Evolutionary conservation across 192 early-diverging fungal species (phyloP).

Genomic region (Glomus cerebriforme): DNA sequence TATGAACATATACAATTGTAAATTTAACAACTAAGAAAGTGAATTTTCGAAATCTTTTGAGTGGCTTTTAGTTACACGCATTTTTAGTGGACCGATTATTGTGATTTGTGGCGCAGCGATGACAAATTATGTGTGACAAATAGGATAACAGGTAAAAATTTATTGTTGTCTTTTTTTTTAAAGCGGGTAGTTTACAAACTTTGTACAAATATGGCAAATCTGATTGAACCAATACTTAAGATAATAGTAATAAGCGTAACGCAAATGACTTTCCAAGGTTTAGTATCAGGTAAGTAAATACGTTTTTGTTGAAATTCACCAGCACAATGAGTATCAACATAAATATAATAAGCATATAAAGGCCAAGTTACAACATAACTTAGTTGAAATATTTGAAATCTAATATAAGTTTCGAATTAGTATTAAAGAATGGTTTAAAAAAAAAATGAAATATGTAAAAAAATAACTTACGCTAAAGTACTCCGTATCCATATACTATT

Average conservation of each 20-base stretch:
- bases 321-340: constrained; percentile 42
- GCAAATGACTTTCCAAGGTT: constrained; percentile 36
- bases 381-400: constrained; percentile 35
- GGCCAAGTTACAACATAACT: constrained; percentile 38
- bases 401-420: not conserved
- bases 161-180: too few relatives aligned
- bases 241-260: constrained; percentile 19
- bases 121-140: too few relatives aligned
- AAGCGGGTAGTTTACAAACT: not conserved
- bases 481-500: constrained; percentile 41
- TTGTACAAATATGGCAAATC: constrained; percentile 38
- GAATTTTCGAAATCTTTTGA: too few relatives aligned
- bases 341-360: constrained; percentile 44
- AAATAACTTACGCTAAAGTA: constrained; percentile 33
- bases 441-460: not conserved
- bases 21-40: too few relatives aligned
- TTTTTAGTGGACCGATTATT: too few relatives aligned
- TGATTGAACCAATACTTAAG: constrained; percentile 35
- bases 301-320: constrained; percentile 36
- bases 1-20: too few relatives aligned
- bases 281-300: constrained; percentile 42
- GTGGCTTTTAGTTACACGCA: too few relatives aligned
- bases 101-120: too few relatives aligned
- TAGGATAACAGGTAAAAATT: too few relatives aligned
- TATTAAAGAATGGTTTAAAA: not conserved